Percentiles rank a stretch among this genome's conserved stretches.
These are phyloP conservation scores for Terana coerulea DNA, from an alignment of 768 basidiomycete species.

Conservation along the genomic window DNA sequence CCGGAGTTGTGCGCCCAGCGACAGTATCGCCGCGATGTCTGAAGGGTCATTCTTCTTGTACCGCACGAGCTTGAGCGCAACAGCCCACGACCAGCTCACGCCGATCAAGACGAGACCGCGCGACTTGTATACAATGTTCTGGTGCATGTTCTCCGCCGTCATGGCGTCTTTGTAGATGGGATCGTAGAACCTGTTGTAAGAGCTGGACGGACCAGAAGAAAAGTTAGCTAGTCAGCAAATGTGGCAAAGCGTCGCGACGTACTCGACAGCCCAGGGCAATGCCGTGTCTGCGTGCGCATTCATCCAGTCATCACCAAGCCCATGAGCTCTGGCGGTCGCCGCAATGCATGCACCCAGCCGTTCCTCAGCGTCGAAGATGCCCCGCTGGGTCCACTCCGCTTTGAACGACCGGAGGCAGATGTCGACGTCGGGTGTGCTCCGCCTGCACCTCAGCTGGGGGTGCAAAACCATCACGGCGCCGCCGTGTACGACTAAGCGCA, in stretches of 20 bases:
- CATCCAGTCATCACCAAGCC: slow-evolving; percentile 70
- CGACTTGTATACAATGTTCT: slow-evolving; percentile 56
- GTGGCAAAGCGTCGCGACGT: slow-evolving; percentile 26
- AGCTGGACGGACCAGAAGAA: too few species aligned
- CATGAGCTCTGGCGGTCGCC: slow-evolving; percentile 47
- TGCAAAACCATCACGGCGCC: slow-evolving; percentile 76
- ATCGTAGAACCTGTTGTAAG: slow-evolving; percentile 38
- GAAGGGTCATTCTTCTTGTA: slow-evolving; percentile 59
- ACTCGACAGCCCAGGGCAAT: slow-evolving; percentile 63
- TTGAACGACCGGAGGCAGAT: slow-evolving; percentile 61
- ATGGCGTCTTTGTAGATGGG: slow-evolving; percentile 57
- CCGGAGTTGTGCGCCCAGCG: slow-evolving; percentile 51
- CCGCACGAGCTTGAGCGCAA: slow-evolving; percentile 69
- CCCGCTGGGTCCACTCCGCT: slow-evolving; percentile 45
- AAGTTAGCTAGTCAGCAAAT: background rate
- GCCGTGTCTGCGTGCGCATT: slow-evolving; percentile 71
- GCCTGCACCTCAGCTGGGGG: slow-evolving; percentile 35
- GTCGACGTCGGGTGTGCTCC: slow-evolving; percentile 64
- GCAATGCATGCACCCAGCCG: slow-evolving; percentile 55
- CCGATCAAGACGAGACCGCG: slow-evolving; percentile 52
- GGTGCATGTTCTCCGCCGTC: slow-evolving; percentile 44
- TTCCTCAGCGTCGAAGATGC: slow-evolving; percentile 48
- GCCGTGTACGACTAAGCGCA: slow-evolving; percentile 66
- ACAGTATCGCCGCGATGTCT: slow-evolving; percentile 67
- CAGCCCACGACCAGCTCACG: slow-evolving; percentile 69